Base-by-base conservation (phyloP, 352 stramenopile genomes). In the Phytopythium montanum region DNA sequence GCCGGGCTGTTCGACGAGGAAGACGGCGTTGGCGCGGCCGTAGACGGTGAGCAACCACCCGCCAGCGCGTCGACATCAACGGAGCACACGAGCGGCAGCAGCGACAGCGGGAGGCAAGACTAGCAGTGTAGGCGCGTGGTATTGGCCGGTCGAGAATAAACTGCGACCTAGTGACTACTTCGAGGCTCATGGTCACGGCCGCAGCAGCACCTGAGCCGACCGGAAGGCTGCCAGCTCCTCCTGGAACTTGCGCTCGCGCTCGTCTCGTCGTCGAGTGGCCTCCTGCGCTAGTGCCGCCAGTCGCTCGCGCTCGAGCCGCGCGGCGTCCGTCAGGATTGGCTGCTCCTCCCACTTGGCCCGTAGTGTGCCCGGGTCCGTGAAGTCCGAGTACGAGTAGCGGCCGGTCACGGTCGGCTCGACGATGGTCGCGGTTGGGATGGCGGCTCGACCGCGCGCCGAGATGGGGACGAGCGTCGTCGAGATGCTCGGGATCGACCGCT, bases 191-290 rank as follows among this genome's bases (percentile, higher is more conserved):
- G 25, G 9, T 59, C 26, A 59, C 10, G 36, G 38, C 38, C 38
- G 38, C 23, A 49, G 38, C 1, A 50, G 36, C 52, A 59, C 16
- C 25, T 59, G 36, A 8, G 53, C 18, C 21, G 55, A 51, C 6
- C 64, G 68, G 52, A 85, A 88, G 19, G 74, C 73, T 23, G 67
- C 65, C 5, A 88, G 65, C 49, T 88, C 78, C 44, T 88, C 72
- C 54, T 86, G 78, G 61, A 72, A 88, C 59, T 69, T 68, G 0
- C 61, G 69, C 28, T 88, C 75, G 9, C 78, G 75, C 34, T 86
- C 75, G 50, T 77, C 72, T 3, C 70, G 70, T 5, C 53, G 46
- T 19, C 55, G 66, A 48, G 58, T 54, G 5, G 69, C 44, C 5
- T 83, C 76, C 13, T 56, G 76, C 44, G 38, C 60, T 42, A 85